These are phyloP conservation scores for Chimonanthus salicifolius DNA, from an alignment of 164 flowering plant genomes.

Conservation along the genomic window DNA sequence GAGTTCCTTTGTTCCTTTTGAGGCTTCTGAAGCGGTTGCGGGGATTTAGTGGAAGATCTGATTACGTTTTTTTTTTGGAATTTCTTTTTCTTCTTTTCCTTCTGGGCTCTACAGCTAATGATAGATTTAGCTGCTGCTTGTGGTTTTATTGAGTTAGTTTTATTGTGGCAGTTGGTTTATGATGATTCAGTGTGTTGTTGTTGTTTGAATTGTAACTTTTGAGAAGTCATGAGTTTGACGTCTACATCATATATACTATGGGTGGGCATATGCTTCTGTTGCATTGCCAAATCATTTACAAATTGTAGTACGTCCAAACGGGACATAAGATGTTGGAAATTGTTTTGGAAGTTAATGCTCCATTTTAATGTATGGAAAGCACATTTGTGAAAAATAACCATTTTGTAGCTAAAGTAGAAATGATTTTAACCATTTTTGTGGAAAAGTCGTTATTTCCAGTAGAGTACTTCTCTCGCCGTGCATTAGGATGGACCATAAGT, in stretches of 20 bases:
- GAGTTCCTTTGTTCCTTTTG: background rate
- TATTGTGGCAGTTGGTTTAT: too few relatives aligned
- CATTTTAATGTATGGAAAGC: background rate
- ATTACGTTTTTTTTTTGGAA: background rate
- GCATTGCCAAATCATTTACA: too few relatives aligned
- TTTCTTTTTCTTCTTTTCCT: background rate
- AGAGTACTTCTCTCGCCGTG: too few relatives aligned
- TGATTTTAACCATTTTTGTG: too few relatives aligned
- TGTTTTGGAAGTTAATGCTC: background rate
- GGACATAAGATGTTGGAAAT: background rate
- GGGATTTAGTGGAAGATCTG: conserved; percentile 3
- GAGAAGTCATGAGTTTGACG: background rate
- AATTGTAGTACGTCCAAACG: background rate
- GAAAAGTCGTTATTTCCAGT: too few relatives aligned
- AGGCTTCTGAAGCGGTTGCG: background rate
- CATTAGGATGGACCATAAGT: too few relatives aligned
- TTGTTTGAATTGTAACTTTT: background rate
- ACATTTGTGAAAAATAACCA: background rate
- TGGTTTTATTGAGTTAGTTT: background rate
- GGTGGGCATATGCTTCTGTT: background rate
- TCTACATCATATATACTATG: background rate
- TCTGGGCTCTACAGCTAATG: background rate
- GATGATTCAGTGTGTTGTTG: background rate
- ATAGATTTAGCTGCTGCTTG: background rate
- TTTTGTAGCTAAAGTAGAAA: background rate